phyloP scores from a whole-genome alignment of 2,329 filamentous ascomycete species.

The Neopestalotiopsis sp. region DNA sequence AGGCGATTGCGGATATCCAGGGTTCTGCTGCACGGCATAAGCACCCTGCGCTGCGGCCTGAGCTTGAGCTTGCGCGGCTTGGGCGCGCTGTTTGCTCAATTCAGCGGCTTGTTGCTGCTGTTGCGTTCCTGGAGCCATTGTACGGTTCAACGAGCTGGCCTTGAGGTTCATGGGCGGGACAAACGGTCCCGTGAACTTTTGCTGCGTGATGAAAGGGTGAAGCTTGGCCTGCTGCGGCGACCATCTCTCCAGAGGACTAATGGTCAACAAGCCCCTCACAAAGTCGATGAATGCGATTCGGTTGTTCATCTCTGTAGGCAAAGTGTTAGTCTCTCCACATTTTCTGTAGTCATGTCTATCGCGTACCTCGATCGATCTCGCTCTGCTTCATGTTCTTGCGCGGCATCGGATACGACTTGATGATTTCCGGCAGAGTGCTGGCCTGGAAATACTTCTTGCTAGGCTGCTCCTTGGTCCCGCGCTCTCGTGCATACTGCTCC shows the following conservation, averaged over 20 bases:
- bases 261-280: constrained; percentile 88
- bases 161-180: constrained; percentile 97
- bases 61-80: constrained; percentile 72
- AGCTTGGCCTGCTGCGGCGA: constrained; percentile 96
- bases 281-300: constrained; percentile 98
- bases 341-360: constrained; percentile 21
- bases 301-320: constrained; percentile 89
- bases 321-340: constrained; percentile 15
- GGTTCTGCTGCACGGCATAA: constrained; percentile 56
- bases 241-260: constrained; percentile 96
- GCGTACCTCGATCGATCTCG: constrained; percentile 91
- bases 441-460: constrained; percentile 99
- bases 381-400: constrained; percentile 99
- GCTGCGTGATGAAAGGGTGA: constrained; percentile 97
- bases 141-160: constrained; percentile 81
- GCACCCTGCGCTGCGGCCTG: constrained; percentile 71
- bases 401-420: constrained; percentile 97
- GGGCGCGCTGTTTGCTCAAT: constrained; percentile 87
- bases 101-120: constrained; percentile 96
- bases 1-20: constrained; percentile 48
- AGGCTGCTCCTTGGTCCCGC: constrained; percentile 95
- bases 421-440: constrained; percentile 92
- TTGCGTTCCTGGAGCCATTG: constrained; percentile 89
- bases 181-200: constrained; percentile 95
- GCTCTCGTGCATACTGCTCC: constrained; percentile 96